Evolutionary conservation across 2,329 filamentous ascomycete genomes (phyloP).

Genomic region (Sporothrix brasiliensis): DNA sequence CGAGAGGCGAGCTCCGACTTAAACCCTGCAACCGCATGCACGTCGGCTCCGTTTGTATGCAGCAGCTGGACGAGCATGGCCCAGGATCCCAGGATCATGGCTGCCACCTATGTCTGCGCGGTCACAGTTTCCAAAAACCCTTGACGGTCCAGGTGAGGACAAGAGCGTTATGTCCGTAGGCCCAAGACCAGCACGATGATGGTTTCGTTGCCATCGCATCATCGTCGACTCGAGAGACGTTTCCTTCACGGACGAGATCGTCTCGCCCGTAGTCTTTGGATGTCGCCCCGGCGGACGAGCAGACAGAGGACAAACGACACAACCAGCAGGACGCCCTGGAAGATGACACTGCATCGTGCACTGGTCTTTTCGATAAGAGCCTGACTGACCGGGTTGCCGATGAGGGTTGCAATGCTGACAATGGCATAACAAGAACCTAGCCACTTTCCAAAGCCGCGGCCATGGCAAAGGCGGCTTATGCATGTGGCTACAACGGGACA

Average conservation of each 20-base stretch:
- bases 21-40: background rate
- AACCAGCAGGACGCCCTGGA: constrained; percentile 38
- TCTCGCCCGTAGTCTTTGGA: background rate
- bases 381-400: constrained; percentile 38
- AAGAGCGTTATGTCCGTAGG: too few relatives aligned
- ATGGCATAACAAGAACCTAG: constrained; percentile 41
- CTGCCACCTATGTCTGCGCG: too few relatives aligned
- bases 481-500: constrained; percentile 36
- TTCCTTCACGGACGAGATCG: background rate
- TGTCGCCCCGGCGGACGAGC: constrained; percentile 31
- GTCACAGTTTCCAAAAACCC: too few relatives aligned
- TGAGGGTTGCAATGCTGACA: constrained; percentile 39
- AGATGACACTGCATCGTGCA: constrained; percentile 36
- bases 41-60: background rate
- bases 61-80: background rate
- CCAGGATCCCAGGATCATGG: background rate
- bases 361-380: constrained; percentile 36
- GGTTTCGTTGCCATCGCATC: background rate
- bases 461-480: constrained; percentile 38
- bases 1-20: background rate
- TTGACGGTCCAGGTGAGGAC: too few relatives aligned
- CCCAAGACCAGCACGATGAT: too few relatives aligned
- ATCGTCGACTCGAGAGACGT: too few relatives aligned
- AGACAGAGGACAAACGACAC: constrained; percentile 36
- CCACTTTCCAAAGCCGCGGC: constrained; percentile 40